Evolutionary conservation across 2,329 filamentous ascomycete genomes (phyloP).

Genomic region (Diaporthe sp.): DNA sequence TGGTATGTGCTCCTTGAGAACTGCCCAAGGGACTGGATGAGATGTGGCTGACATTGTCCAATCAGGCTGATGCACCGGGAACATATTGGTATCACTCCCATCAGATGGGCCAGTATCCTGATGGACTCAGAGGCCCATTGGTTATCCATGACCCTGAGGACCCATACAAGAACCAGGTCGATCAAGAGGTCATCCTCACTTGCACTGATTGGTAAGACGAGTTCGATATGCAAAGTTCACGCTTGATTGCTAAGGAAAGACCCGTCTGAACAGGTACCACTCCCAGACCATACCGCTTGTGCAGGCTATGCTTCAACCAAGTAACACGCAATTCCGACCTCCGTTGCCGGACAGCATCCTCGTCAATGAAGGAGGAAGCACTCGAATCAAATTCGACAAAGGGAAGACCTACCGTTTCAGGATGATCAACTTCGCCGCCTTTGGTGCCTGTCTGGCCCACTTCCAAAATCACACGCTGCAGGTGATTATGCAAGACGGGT

Average conservation of each 20-base stretch:
- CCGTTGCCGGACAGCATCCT: slow-evolving; percentile 56
- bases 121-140: slow-evolving; percentile 69
- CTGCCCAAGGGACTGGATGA: neutral
- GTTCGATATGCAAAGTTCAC: neutral
- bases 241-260: neutral
- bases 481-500: slow-evolving; percentile 59
- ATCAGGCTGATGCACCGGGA: slow-evolving; percentile 55
- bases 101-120: slow-evolving; percentile 73
- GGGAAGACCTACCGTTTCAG: slow-evolving; percentile 62
- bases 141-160: slow-evolving; percentile 67
- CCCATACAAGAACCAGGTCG: slow-evolving; percentile 62
- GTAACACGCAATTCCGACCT: slow-evolving; percentile 55
- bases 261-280: slow-evolving; percentile 54
- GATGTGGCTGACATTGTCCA: slow-evolving; percentile 15
- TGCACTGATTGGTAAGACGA: slow-evolving; percentile 51
- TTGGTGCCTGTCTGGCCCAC: slow-evolving; percentile 57
- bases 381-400: slow-evolving; percentile 52
- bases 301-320: slow-evolving; percentile 54
- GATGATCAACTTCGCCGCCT: slow-evolving; percentile 59
- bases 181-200: slow-evolving; percentile 65
- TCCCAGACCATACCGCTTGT: slow-evolving; percentile 53
- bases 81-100: slow-evolving; percentile 74
- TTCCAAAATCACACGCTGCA: slow-evolving; percentile 59
- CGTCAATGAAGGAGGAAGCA: slow-evolving; percentile 57
- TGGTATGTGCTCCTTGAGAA: slow-evolving; percentile 48